These are phyloP conservation scores for Detonula confervacea DNA, from an alignment of 352 stramenopile genomes.

Conservation along the genomic window DNA sequence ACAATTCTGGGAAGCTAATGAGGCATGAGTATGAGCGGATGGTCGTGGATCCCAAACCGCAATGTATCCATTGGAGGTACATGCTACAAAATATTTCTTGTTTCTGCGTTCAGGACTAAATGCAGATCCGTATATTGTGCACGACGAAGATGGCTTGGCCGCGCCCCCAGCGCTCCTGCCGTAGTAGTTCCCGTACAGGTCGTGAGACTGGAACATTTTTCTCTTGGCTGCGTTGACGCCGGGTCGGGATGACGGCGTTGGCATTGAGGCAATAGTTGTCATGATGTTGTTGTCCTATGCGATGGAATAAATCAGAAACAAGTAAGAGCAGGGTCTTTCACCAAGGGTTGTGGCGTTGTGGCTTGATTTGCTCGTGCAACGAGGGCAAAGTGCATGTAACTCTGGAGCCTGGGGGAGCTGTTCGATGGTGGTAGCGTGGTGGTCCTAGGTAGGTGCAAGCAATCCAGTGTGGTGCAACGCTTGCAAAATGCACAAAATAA, in stretches of 20 bases:
- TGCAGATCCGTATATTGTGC: constrained; percentile 38
- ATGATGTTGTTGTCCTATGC: not conserved
- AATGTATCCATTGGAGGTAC: constrained; percentile 44
- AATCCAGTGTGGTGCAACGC: no score
- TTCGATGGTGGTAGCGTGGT: no score
- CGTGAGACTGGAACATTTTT: constrained; percentile 27
- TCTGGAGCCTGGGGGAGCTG: no score
- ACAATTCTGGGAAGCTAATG: no score
- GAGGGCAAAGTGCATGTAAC: no score
- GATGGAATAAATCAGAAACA: not conserved
- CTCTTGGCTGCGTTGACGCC: constrained; percentile 27
- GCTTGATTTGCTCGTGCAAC: no score
- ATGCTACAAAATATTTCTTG: constrained; percentile 40
- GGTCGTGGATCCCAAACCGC: constrained; percentile 33
- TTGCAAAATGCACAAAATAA: no score
- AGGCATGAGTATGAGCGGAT: not conserved
- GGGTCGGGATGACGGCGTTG: not conserved
- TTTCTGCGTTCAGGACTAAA: constrained; percentile 30
- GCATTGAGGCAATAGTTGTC: not conserved
- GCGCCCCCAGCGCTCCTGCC: not conserved
- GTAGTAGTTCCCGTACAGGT: constrained; percentile 38
- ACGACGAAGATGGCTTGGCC: constrained; percentile 10
- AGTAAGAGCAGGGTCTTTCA: not conserved
- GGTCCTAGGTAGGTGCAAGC: no score
- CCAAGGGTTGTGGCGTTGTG: no score